Base-by-base conservation (phyloP, 2,329 filamentous ascomycete species). In the Neofusicoccum laricinum region DNA sequence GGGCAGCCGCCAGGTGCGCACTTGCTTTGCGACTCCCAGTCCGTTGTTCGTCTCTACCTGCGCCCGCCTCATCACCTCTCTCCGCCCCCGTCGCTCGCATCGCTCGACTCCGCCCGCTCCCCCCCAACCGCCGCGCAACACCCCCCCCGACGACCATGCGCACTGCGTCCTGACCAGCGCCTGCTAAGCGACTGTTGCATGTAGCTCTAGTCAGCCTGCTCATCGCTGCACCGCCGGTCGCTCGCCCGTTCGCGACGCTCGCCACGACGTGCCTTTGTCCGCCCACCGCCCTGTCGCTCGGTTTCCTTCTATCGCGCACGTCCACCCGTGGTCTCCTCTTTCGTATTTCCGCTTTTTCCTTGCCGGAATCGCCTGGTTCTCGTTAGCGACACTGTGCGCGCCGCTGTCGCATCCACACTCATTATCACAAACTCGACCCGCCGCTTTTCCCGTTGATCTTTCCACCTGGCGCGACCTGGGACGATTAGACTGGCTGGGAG, bases 71-170 rank as follows among this genome's bases (percentile, higher is more conserved):
- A 55, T 36, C 51, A 55, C 51, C 53, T 49, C 25, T 58, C 53
- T 43, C 53, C 58, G 53, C 65, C 66, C 66, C 46, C 65, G 68
- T 71, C 70, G 66, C 68, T 66, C 30, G 64, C 67, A 68, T 66
- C 65, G 65, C 69, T 67, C 69, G 11, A 49, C 59, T 65, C 53
- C 63, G 32, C 12, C 66, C 65, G 49, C 67, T 53, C 38, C 58
- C 63, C 68, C 66, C 69, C 67, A 69, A 67, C 70, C 70, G 69
- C 70, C 55, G 55, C 41, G 30, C 55, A 46, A 25, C 30, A 38
- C 41, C 41, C 55, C 41, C 55, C 46, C 55, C 15, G 11, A 32
- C 55, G 55, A 41, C 55, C 55, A 59, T 59, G 55, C 55, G 55
- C 41, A 46, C 17, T 21, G n/a, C 55, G 41, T 25, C 55, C 19